These are phyloP conservation scores for Acanthamoeba castellanii DNA, from an alignment of 208 protist species.

Conservation along the genomic window DNA sequence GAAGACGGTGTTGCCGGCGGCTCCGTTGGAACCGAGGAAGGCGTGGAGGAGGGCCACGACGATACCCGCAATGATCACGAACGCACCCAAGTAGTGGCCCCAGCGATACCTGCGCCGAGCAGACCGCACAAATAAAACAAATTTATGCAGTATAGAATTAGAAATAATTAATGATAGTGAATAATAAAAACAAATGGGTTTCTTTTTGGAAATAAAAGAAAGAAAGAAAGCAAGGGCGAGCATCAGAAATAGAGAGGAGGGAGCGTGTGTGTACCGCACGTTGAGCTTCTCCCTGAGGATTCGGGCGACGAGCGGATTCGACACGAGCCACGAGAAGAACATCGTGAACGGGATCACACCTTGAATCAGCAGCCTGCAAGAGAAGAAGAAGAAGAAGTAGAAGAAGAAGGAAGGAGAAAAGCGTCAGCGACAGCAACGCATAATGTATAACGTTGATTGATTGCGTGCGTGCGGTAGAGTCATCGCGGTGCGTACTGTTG, in stretches of 20 bases:
- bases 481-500: constrained; percentile 55
- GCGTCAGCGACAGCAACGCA: too few relatives aligned
- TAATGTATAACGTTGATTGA: too few relatives aligned
- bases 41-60: constrained; percentile 57
- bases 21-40: constrained; percentile 1
- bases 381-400: not conserved
- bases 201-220: not conserved
- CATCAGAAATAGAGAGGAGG: too few relatives aligned
- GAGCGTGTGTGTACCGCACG: constrained; percentile 26
- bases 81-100: constrained; percentile 73
- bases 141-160: too few relatives aligned
- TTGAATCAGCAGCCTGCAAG: constrained; percentile 55
- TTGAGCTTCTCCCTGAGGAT: constrained; percentile 45
- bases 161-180: too few relatives aligned
- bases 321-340: constrained; percentile 77
- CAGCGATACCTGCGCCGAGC: constrained; percentile 33
- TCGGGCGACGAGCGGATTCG: constrained; percentile 26
- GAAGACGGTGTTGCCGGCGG: constrained; percentile 69
- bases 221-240: too few relatives aligned
- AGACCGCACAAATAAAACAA: too few relatives aligned
- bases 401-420: not conserved
- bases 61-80: constrained; percentile 73
- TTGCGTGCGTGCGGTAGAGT: too few relatives aligned
- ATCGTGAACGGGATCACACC: constrained; percentile 74
- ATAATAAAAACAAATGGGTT: too few relatives aligned